Evolutionary conservation across 106 monocot genomes (phyloP).

Genomic region (Dactylorhiza incarnata): DNA sequence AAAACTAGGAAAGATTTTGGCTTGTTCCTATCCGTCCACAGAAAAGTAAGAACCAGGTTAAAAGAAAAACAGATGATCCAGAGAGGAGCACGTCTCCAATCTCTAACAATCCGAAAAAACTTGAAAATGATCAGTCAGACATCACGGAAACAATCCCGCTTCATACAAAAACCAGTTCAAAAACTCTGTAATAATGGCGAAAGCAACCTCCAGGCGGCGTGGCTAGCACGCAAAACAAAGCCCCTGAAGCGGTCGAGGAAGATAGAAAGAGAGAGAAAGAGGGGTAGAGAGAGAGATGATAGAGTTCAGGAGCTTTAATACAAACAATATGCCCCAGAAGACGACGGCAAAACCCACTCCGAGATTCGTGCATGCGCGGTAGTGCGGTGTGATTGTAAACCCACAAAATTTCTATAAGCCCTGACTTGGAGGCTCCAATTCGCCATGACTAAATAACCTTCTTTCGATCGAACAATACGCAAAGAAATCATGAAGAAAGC

Average conservation of each 20-base stretch:
- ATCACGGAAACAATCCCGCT: background rate
- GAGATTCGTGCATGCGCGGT: constrained; percentile 2
- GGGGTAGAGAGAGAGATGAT: background rate
- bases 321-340: background rate
- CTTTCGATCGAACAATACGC: background rate
- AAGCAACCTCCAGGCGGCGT: background rate
- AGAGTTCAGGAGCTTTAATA: background rate
- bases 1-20: background rate
- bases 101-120: background rate
- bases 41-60: background rate
- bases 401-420: background rate
- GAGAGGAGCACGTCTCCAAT: background rate
- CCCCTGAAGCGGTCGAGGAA: background rate
- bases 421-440: background rate
- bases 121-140: constrained; percentile 1
- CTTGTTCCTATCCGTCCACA: background rate
- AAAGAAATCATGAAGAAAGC: background rate
- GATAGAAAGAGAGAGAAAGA: background rate
- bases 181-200: background rate
- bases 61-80: background rate
- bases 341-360: background rate
- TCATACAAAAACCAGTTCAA: background rate
- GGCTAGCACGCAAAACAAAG: background rate
- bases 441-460: background rate
- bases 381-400: constrained; percentile 1